These are phyloP conservation scores for Aspergillus costaricaensis DNA, from an alignment of 2,329 filamentous ascomycete species.

Conservation along the genomic window DNA sequence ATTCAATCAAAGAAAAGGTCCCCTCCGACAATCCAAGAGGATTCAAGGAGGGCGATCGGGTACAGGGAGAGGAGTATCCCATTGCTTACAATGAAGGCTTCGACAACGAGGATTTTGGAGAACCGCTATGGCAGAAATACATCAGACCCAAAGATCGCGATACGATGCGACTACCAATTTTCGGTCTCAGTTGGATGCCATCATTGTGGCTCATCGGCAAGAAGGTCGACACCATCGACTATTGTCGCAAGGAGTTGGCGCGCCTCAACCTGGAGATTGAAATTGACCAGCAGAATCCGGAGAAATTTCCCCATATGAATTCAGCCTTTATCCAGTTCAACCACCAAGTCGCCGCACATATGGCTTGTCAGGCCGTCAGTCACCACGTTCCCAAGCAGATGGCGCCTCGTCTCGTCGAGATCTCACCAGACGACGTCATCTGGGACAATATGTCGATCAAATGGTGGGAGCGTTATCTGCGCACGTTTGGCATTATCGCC, in stretches of 20 bases:
- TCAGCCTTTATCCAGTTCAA: constrained; percentile 99
- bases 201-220: constrained; percentile 76
- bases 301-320: constrained; percentile 88
- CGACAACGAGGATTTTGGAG: constrained; percentile 62
- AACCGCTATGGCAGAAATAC: constrained; percentile 79
- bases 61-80: constrained; percentile 56
- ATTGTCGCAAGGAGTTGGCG: constrained; percentile 83
- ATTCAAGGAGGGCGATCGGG: constrained; percentile 29
- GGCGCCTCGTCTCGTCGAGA: constrained; percentile 88
- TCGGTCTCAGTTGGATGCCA: constrained; percentile 68
- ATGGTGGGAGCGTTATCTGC: constrained; percentile 88
- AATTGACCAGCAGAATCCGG: constrained; percentile 79
- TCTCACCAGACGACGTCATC: constrained; percentile 86
- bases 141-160: constrained; percentile 79
- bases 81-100: constrained; percentile 64
- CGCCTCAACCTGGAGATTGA: constrained; percentile 91
- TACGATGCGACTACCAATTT: constrained; percentile 73
- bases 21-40: constrained; percentile 3
- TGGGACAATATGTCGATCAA: constrained; percentile 97
- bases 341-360: constrained; percentile 93
- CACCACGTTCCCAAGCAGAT: constrained; percentile 93
- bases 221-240: constrained; percentile 94
- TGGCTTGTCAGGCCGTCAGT: constrained; percentile 91
- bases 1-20: constrained; percentile 11
- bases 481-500: constrained; percentile 65